Evolutionary conservation across 768 basidiomycete genomes (phyloP).

Genomic region (Leucosporidium yakuticum): DNA sequence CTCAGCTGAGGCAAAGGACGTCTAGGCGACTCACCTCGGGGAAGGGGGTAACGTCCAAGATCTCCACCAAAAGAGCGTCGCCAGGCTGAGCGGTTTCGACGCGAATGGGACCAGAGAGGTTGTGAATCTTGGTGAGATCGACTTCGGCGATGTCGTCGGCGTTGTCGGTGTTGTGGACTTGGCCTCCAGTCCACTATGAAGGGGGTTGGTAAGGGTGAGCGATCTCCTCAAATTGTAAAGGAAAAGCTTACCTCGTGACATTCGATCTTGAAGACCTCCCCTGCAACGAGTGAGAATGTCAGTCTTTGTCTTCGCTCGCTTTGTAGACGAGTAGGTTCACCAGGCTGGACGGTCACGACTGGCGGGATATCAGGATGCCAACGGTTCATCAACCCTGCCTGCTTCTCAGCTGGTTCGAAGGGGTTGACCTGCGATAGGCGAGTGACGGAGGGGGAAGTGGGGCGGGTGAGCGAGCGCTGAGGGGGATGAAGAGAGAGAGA

Average conservation of each 20-base stretch:
- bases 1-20: conserved; percentile 49
- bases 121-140: conserved; percentile 62
- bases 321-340: conserved; percentile 42
- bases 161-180: conserved; percentile 47
- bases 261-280: conserved; percentile 63
- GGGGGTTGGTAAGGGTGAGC: neutral
- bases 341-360: conserved; percentile 57
- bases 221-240: conserved; percentile 34
- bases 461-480: neutral
- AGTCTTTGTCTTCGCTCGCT: neutral
- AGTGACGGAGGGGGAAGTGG: neutral
- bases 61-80: conserved; percentile 71
- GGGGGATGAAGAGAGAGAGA: no score
- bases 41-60: conserved; percentile 53
- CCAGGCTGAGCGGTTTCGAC: conserved; percentile 72
- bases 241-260: conserved; percentile 42
- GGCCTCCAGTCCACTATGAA: conserved; percentile 62
- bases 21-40: conserved; percentile 38
- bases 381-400: conserved; percentile 49
- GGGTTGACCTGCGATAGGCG: conserved; percentile 52
- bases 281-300: neutral
- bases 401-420: conserved; percentile 55
- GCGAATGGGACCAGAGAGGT: conserved; percentile 68
- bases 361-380: conserved; percentile 52
- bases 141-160: conserved; percentile 62